These are phyloP conservation scores for Coemansia aciculifera DNA, from an alignment of 192 early-diverging fungal species.

Conservation along the genomic window DNA sequence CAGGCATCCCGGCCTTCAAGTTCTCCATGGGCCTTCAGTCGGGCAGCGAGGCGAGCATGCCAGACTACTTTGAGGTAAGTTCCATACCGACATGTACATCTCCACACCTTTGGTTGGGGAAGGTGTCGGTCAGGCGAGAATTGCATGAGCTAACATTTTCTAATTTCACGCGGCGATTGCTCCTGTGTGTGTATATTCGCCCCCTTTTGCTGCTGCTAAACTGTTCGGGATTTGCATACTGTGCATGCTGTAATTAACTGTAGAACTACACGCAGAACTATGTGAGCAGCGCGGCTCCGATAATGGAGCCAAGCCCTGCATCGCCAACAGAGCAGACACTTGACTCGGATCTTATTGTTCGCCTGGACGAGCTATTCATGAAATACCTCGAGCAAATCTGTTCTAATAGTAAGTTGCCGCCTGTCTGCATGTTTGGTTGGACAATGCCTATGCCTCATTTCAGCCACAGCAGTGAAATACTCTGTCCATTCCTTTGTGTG, in stretches of 20 bases:
- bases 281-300: constrained; percentile 29
- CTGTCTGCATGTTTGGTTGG: neutral
- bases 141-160: neutral
- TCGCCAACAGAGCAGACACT: constrained; percentile 52
- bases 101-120: neutral
- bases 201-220: neutral
- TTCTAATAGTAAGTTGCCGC: constrained; percentile 60
- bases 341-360: constrained; percentile 42
- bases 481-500: neutral
- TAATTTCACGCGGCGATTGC: neutral
- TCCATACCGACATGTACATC: neutral
- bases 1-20: constrained; percentile 42
- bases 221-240: neutral
- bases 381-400: constrained; percentile 68
- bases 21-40: constrained; percentile 43
- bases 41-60: constrained; percentile 35
- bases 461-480: constrained; percentile 11
- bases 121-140: too few species aligned
- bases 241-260: constrained; percentile 8
- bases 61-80: constrained; percentile 53
- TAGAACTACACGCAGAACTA: constrained; percentile 53
- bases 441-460: constrained; percentile 1
- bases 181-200: neutral
- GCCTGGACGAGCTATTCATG: constrained; percentile 67
- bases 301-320: constrained; percentile 43